Base-by-base conservation (phyloP, 2,329 filamentous ascomycete genomes). In the Curvularia verruculosa region DNA sequence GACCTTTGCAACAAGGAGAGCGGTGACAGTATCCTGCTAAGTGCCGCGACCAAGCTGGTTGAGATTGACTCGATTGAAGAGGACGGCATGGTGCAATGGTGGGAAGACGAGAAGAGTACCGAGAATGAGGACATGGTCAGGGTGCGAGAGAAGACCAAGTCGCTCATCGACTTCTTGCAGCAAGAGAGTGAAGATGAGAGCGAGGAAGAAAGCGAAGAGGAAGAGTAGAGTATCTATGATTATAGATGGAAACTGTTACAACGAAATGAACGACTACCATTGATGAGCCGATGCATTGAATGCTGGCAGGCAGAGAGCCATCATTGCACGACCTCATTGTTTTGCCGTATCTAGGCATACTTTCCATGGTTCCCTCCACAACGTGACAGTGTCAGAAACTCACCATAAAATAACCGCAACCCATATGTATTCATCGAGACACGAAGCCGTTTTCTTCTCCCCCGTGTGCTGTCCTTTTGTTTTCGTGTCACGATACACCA, bases 21-120 rank as follows among this genome's bases (percentile, higher is more conserved):
- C 59, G 87, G 87, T 3, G 84, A 89, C 70, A 77, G 81, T 36
- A 84, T 97, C 9, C 83, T 98, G 31, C 84, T 93, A 3, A 91
- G 88, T 37, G 81, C 92, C 66, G 85, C 92, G 65, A 95, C 96
- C 79, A 90, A 92, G 75, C 81, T 98, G 49, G 96, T 96, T 73
- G 87, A 90, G 64, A 78, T 90, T 47, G 95, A 98, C 64, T 83
- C 96, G 15, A 79, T 97, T 1, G 92, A 96, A 73, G 92, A 96
- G 70, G 93, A 97, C 40, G 92, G 90, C 0, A 90, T 96, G 64
- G 79, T 94, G 68, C 84, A 85, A 46, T 99, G 95, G 95, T 98
- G 93, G 93, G 85, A 82, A 19, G 89, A 96, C 74, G 82, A 84
- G 76, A 82, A 87, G 69, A 88, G 89, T 5, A 83, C 79, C 23